phyloP scores from a whole-genome alignment of 352 stramenopile genomes.

The Phytophthora agathidicida region DNA sequence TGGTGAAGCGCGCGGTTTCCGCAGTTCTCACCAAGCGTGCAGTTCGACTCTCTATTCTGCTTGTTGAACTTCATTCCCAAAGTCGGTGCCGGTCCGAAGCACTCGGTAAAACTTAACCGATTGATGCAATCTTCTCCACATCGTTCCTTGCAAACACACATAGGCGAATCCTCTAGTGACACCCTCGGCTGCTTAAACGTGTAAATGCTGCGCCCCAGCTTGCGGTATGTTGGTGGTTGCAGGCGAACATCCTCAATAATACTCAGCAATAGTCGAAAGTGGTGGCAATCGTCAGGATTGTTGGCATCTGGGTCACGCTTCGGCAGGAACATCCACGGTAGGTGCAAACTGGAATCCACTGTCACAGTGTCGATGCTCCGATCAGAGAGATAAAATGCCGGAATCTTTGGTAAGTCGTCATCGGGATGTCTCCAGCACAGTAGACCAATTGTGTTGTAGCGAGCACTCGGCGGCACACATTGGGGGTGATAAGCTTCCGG shows the following conservation, averaged over 20 bases:
- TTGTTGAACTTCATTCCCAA: constrained; percentile 74
- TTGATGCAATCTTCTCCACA: constrained; percentile 96
- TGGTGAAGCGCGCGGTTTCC: constrained; percentile 92
- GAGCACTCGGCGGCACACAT: constrained; percentile 90
- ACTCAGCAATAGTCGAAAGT: constrained; percentile 76
- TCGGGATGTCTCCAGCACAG: constrained; percentile 90
- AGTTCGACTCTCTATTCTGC: constrained; percentile 89
- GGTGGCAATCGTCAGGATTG: constrained; percentile 62
- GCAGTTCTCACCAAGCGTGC: constrained; percentile 88
- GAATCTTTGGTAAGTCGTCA: constrained; percentile 81
- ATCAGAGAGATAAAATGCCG: constrained; percentile 70
- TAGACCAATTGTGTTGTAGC: constrained; percentile 93
- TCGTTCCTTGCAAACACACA: constrained; percentile 75
- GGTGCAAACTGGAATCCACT: constrained; percentile 75
- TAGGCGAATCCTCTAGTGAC: constrained; percentile 76
- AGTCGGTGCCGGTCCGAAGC: constrained; percentile 76
- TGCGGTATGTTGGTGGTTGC: constrained; percentile 79
- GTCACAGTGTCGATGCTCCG: constrained; percentile 69
- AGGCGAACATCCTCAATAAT: constrained; percentile 80
- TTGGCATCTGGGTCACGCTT: constrained; percentile 59
- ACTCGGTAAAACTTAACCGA: constrained; percentile 92
- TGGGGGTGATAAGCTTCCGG: constrained; percentile 92
- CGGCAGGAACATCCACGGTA: constrained; percentile 83
- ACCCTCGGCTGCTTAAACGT: constrained; percentile 85
- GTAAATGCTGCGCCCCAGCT: constrained; percentile 81